Evolutionary conservation across 1,139 yeast genomes (phyloP), one percentile per base, ranked within the genome.

Genomic region (Saccharomyces hybrid): DNA sequence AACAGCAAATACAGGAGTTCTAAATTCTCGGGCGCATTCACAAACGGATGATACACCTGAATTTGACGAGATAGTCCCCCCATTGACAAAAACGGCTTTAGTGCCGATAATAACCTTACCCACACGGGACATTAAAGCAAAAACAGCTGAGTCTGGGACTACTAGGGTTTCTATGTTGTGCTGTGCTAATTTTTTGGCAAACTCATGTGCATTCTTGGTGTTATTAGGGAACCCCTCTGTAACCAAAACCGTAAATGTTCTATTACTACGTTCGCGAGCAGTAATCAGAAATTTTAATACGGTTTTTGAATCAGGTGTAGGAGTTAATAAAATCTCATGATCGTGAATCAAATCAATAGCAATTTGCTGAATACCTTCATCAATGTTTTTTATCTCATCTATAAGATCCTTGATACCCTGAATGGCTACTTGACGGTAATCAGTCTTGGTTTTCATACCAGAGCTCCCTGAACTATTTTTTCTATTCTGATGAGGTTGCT

Each of bases 111-210:
- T 82, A 28, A 95, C 99, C 70, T 95, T 95, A 50, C 98, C 97
- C 2, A 95, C 99, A 60, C 97, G 78, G 50, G 97, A 87, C 99
- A 95, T 95, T 51, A 95, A 88, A 0, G 99, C 98, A 71, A 86
- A 89, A 0, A 86, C 90, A 28, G 96, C 86, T 3, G 95, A 80
- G 68, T 95, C 99, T 0, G 99, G 98, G 50, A 95, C 88, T 54
- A 95, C 80, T 2, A 90, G 87, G 1, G 97, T 85, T 60, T 90
- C 96, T 54, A 95, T 89, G 54, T 93, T 88, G 56, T 93, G 89
- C 56, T 83, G 85, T 1, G 96, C 86, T 60, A 95, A 78, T 56
- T 80, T 81, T 64, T 82, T 82, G 20, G 95, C 97, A 70, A 93
- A 89, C 56, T 73, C 76, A 65, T 89, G 96, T 1, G 97, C 88